Base-by-base conservation (phyloP, 306 rosid genomes). In the Cucurbita pepo region DNA sequence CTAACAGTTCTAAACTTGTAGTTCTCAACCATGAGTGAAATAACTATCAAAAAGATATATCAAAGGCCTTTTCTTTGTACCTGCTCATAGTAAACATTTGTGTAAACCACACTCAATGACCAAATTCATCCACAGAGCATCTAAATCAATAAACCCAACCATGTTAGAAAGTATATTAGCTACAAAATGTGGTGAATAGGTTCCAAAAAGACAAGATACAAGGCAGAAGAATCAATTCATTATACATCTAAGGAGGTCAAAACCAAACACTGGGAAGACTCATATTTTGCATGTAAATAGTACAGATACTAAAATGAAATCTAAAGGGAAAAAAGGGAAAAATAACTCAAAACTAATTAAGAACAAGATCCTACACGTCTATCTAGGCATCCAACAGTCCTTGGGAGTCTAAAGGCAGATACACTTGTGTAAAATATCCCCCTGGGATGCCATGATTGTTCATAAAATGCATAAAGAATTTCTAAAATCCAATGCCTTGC, bases 331-430 rank as follows among this genome's bases (percentile, higher is more conserved):
- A 47, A 8, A 16, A 37, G 25, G 25, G 25, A 25, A 25, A 16
- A 65, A 21, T 0, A 50, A 48, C 57, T 50, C 58, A 50, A 69
- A 69, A 34, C 55, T 69, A 48, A 69, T 50, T 22, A 30, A 45
- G 74, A 69, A 16, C 14, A 69, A 14, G 30, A 69, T 50, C 58
- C 74, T 69, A 69, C 44, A 50, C 34, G 74, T 69, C 58, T 30
- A 69, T 50, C 74, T 69, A 15, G 74, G 34, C 45, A 50, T 69
- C 74, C 74, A 69, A 69, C 58, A 30, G 58, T 30, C 57, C 41
- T 47, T 21, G 38, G 38, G n/a, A 66, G 54, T 66, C 22, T 25
- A 21, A 48, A 48, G 54, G 44, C 73, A 69, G 73, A 48, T 69
- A 69, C 74, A 69, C 25, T 69, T 4, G 74, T 69, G 74, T 59